A percentile compares a stretch with the other conserved stretches of the same genome.
Evolutionary conservation across 1,284 basidiomycete genomes (phyloP).

Genomic region (Caloboletus inedulis): DNA sequence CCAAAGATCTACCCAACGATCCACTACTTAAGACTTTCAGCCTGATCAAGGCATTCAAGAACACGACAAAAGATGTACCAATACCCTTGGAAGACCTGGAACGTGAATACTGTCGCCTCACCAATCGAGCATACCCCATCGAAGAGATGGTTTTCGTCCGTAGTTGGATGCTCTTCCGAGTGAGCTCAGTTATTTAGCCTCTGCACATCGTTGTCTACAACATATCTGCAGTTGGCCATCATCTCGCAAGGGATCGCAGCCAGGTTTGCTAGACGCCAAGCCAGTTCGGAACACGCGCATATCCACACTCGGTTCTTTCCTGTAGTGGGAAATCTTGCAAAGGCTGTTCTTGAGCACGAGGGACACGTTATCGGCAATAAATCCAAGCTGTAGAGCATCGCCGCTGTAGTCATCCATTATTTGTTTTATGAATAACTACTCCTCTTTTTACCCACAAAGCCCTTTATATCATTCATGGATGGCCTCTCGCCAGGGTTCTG

Average conservation of each 20-base stretch:
- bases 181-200: constrained; percentile 38
- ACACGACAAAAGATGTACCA: constrained; percentile 53
- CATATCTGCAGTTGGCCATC: constrained; percentile 61
- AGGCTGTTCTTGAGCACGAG: constrained; percentile 53
- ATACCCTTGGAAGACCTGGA: constrained; percentile 75
- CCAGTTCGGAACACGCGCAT: constrained; percentile 75
- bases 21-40: constrained; percentile 12
- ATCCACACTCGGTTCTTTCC: constrained; percentile 58
- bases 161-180: constrained; percentile 87
- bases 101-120: constrained; percentile 66
- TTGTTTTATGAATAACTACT: constrained; percentile 9
- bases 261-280: constrained; percentile 79
- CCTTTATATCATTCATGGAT: constrained; percentile 10
- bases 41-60: constrained; percentile 59
- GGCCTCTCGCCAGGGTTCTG: constrained; percentile 12
- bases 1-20: constrained; percentile 36
- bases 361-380: constrained; percentile 36
- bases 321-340: constrained; percentile 62
- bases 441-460: constrained; percentile 20
- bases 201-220: not conserved
- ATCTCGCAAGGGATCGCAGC: constrained; percentile 95
- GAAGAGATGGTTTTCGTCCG: constrained; percentile 72
- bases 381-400: constrained; percentile 37
- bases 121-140: constrained; percentile 67
- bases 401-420: not conserved